phyloP scores from a whole-genome alignment of 23 red algal genomes.

The Gracilariopsis chorda region DNA sequence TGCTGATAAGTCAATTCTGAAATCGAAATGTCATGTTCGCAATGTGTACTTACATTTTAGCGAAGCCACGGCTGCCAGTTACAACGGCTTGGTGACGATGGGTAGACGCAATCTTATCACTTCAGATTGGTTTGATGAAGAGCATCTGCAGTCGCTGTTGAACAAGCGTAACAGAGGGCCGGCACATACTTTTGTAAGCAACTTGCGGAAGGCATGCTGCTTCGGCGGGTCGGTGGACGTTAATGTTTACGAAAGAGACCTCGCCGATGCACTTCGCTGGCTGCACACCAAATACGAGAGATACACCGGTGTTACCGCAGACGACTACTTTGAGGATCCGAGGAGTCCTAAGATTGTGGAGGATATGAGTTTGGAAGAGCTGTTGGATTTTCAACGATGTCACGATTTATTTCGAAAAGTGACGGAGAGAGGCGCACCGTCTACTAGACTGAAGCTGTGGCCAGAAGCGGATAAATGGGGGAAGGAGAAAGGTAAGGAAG shows the following conservation, averaged over 20 bases:
- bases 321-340: conserved; percentile 8
- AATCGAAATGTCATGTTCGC: not conserved
- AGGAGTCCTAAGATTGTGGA: no score
- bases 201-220: conserved; percentile 20
- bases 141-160: conserved; percentile 42
- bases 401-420: no score
- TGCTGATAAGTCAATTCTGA: conserved; percentile 20
- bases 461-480: no score
- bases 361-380: no score
- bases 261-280: not conserved
- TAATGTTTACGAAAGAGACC: not conserved
- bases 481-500: no score
- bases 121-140: conserved; percentile 41
- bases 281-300: not conserved
- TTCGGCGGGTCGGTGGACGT: conserved; percentile 1
- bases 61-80: conserved; percentile 2
- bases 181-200: not conserved
- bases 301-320: not conserved
- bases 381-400: no score
- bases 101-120: conserved; percentile 37
- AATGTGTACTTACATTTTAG: conserved; percentile 33
- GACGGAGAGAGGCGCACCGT: no score
- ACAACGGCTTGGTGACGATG: conserved; percentile 40
- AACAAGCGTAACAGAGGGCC: conserved; percentile 13
- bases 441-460: no score